Evolutionary conservation across 345 rosid genomes (phyloP).

Genomic region (Turnera subulata): DNA sequence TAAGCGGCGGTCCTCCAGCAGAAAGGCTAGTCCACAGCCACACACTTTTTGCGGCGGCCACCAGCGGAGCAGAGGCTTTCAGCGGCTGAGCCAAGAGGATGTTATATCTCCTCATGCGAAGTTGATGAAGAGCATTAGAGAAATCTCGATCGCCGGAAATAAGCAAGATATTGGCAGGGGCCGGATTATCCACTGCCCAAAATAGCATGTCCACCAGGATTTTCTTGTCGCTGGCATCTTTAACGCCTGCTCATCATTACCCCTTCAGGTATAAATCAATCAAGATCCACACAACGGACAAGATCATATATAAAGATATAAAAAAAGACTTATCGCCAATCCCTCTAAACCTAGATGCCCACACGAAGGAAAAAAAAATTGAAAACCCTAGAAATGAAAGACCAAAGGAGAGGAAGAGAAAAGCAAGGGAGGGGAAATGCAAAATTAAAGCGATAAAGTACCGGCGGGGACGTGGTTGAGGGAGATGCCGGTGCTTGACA

Average conservation of each 20-base stretch:
- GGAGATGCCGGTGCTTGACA: slow-evolving; percentile 85
- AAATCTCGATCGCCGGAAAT: slow-evolving; percentile 94
- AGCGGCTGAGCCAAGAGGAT: slow-evolving; percentile 84
- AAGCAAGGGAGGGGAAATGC: neutral
- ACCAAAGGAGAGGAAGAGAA: neutral
- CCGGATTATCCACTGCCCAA: slow-evolving; percentile 94
- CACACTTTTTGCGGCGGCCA: slow-evolving; percentile 77
- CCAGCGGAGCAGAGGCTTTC: slow-evolving; percentile 62
- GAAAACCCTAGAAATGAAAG: slow-evolving; percentile 3
- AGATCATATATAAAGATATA: no score
- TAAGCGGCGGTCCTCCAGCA: slow-evolving; percentile 67
- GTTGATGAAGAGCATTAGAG: slow-evolving; percentile 86
- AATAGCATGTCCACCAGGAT: slow-evolving; percentile 89
- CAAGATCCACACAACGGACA: no score
- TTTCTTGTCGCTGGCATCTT: slow-evolving; percentile 98
- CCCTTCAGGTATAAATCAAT: no score
- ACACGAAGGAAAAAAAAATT: neutral
- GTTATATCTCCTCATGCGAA: slow-evolving; percentile 87
- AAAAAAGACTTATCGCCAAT: no score
- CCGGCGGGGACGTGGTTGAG: slow-evolving; percentile 95
- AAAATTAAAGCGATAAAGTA: no score
- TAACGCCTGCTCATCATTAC: slow-evolving; percentile 50
- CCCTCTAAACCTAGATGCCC: no score
- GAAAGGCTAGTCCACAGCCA: slow-evolving; percentile 84
- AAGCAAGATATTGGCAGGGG: slow-evolving; percentile 81